Evolutionary conservation across 352 stramenopile genomes (phyloP).

Genomic region (Phytophthora fragariaefolia): DNA sequence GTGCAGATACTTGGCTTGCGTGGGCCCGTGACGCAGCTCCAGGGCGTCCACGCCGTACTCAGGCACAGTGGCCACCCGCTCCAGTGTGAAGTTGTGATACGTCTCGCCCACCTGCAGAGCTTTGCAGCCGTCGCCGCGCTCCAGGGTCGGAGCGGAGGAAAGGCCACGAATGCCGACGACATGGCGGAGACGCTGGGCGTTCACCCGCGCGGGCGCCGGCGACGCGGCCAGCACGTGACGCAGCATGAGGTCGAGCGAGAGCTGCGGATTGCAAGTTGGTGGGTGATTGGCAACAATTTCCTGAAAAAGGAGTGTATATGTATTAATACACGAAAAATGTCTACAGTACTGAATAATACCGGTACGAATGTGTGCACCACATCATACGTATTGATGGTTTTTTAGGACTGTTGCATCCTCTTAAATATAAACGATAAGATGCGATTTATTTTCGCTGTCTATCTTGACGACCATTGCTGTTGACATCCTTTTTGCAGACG

Average conservation of each 20-base stretch:
- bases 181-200: conserved; percentile 2
- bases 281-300: too few relatives aligned
- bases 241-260: conserved; percentile 38
- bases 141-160: conserved; percentile 14
- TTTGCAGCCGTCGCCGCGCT: conserved; percentile 63
- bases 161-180: neutral
- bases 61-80: conserved; percentile 65
- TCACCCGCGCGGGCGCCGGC: conserved; percentile 6
- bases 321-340: too few relatives aligned
- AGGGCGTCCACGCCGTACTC: conserved; percentile 87
- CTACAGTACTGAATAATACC: too few relatives aligned
- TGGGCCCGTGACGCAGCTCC: conserved; percentile 77
- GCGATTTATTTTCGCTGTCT: neutral
- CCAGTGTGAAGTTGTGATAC: conserved; percentile 81
- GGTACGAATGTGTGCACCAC: too few relatives aligned
- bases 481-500: too few relatives aligned
- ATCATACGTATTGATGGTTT: too few relatives aligned
- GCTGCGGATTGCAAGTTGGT: too few relatives aligned
- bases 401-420: too few relatives aligned
- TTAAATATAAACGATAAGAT: neutral
- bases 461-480: too few relatives aligned
- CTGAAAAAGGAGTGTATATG: too few relatives aligned
- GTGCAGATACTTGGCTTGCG: conserved; percentile 81
- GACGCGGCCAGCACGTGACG: conserved; percentile 30
- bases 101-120: conserved; percentile 63